Evolutionary conservation across 441 rosid species (phyloP).

Genomic region (Gossypium schwendimanii): DNA sequence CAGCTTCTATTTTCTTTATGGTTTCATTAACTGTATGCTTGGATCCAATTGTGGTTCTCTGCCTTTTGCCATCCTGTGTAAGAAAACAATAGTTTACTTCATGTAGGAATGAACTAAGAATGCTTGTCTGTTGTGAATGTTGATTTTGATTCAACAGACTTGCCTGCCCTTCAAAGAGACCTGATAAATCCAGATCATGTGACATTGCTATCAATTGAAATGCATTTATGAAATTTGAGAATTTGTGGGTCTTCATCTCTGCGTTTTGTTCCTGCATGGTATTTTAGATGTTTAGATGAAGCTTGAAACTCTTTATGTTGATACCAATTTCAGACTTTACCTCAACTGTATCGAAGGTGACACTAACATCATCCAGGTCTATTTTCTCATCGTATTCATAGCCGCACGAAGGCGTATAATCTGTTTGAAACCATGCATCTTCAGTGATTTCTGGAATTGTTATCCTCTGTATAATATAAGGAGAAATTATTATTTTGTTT

Average conservation of each 20-base stretch:
- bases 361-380: constrained; percentile 43
- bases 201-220: constrained; percentile 93
- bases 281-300: constrained; percentile 9
- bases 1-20: constrained; percentile 78
- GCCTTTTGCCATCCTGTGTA: constrained; percentile 41
- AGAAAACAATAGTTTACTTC: background rate
- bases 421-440: constrained; percentile 65
- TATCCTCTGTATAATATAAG: constrained; percentile 45
- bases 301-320: too few relatives aligned
- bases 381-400: constrained; percentile 30
- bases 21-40: constrained; percentile 63
- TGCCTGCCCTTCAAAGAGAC: constrained; percentile 78
- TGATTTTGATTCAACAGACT: constrained; percentile 17
- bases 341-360: constrained; percentile 51
- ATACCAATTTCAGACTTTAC: too few relatives aligned
- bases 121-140: background rate
- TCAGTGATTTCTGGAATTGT: constrained; percentile 56
- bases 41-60: constrained; percentile 59
- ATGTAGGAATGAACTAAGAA: background rate
- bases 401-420: constrained; percentile 50
- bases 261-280: constrained; percentile 43
- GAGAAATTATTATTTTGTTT: constrained; percentile 6
- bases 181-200: constrained; percentile 79
- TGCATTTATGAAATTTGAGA: constrained; percentile 80
- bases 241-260: constrained; percentile 35